Evolutionary conservation across 1,284 basidiomycete species (phyloP), one percentile per base, ranked within the genome.

Genomic region (Cutaneotrichosporon dermatis): DNA sequence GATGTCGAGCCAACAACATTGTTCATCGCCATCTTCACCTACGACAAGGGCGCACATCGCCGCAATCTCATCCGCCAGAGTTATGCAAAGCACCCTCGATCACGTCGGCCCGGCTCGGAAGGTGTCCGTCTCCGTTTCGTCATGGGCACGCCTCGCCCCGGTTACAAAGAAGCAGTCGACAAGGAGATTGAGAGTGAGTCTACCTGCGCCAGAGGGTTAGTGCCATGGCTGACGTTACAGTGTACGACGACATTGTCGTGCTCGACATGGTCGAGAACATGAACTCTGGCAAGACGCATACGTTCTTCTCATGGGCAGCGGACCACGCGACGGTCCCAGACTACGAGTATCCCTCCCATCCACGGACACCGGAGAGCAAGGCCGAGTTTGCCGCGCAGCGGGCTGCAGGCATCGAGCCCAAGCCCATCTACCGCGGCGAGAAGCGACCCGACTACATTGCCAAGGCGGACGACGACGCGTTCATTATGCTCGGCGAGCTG

Each of bases 381-480:
- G 55, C 54, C 13, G 34, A 53, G 16, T 56, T 49, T 40, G 46
- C 25, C 37, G 25, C 44, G 36, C 39, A 45, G n/a, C 25, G n/a
- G 15, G 50, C 42, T 16, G 43, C 7, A 7, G 48, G 41, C 43
- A 8, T 35, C 7, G 42, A n/a, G 9, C 15, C 55, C 16, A 16
- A 61, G 35, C 66, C 71, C 1, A 55, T 73, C 3, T 72, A 67
- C 61, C 58, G 54, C n/a, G 72, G 76, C 4, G 75, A 76, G 54
- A 66, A 63, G 46, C 82, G 86, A 43, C 91, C 92, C 8, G 90
- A 95, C 72, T 96, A 86, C 69, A 85, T 97, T 42, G 85, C 89
- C 67, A 97, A 97, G 79, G 89, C 88, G 1, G 93, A 97, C 74
- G 93, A 97, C 70, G 93, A 97, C 75, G 85, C 90, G 10, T 95